phyloP scores from a whole-genome alignment of 2,329 filamentous ascomycete genomes.

The Fusarium burgessii region DNA sequence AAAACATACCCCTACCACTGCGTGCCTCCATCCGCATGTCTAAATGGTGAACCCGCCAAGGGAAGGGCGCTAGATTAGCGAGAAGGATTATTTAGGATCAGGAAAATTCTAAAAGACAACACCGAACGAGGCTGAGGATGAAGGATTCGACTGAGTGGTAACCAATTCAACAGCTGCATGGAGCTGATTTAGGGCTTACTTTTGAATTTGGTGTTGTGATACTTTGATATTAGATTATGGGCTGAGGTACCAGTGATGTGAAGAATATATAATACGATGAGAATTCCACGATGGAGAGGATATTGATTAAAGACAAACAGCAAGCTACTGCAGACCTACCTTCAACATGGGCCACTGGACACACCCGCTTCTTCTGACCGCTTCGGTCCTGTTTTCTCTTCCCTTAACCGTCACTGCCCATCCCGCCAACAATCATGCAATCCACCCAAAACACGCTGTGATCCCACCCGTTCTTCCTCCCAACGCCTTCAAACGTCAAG shows the following conservation, averaged over 20 bases:
- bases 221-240: neutral
- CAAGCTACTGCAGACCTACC: neutral
- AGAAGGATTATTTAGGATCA: conserved; percentile 13
- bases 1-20: conserved; percentile 11
- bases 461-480: neutral
- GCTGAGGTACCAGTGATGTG: neutral
- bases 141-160: neutral
- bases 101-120: neutral
- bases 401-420: neutral
- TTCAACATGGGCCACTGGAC: conserved; percentile 8
- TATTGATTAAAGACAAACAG: neutral
- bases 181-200: conserved; percentile 3
- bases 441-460: neutral
- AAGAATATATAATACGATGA: neutral
- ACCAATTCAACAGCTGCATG: neutral
- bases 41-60: conserved; percentile 10
- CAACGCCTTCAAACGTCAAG: conserved; percentile 5
- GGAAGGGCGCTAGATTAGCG: neutral
- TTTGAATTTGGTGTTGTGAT: neutral
- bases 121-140: neutral
- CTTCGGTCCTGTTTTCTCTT: conserved; percentile 14
- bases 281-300: neutral
- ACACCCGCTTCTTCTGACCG: conserved; percentile 8
- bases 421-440: neutral
- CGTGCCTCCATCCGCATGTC: conserved; percentile 3